Evolutionary conservation across 176 grass and related monocot genomes (phyloP).

Genomic region (Lolium perenne): DNA sequence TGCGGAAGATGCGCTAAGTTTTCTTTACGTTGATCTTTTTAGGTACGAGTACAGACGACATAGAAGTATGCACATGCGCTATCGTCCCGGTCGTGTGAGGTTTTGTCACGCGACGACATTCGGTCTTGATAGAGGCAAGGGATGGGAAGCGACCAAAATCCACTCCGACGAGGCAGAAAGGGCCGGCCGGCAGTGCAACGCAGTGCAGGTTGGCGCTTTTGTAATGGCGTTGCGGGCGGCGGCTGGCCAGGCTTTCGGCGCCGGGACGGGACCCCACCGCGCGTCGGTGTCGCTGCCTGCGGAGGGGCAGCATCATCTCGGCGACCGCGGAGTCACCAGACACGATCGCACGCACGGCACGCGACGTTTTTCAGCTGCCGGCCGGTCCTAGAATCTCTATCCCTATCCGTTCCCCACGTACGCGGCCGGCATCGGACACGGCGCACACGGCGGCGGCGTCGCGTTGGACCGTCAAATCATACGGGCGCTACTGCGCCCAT

Average conservation of each 20-base stretch:
- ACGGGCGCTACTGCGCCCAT: not conserved
- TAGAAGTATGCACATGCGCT: no score
- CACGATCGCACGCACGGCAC: not conserved
- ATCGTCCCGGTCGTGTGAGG: no score
- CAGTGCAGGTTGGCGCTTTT: constrained; percentile 12
- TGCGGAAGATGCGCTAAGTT: no score
- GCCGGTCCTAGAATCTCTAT: not conserved
- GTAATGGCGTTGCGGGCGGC: constrained; percentile 14
- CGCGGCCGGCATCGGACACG: not conserved
- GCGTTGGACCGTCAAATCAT: constrained; percentile 35
- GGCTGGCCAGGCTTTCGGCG: constrained; percentile 44
- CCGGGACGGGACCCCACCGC: not conserved
- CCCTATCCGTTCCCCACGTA: not conserved
- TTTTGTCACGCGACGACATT: no score
- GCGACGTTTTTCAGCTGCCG: not conserved
- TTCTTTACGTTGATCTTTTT: no score
- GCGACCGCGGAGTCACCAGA: not conserved
- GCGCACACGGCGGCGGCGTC: not conserved
- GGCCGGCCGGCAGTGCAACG: no score
- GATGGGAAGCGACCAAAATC: no score
- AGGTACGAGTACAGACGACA: no score
- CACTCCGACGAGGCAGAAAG: no score
- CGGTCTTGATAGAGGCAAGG: no score
- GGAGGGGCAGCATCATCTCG: constrained; percentile 25
- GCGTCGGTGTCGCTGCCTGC: constrained; percentile 1